phyloP scores from a whole-genome alignment of 2,329 filamentous ascomycete species.

The Aplosporella prunicola region DNA sequence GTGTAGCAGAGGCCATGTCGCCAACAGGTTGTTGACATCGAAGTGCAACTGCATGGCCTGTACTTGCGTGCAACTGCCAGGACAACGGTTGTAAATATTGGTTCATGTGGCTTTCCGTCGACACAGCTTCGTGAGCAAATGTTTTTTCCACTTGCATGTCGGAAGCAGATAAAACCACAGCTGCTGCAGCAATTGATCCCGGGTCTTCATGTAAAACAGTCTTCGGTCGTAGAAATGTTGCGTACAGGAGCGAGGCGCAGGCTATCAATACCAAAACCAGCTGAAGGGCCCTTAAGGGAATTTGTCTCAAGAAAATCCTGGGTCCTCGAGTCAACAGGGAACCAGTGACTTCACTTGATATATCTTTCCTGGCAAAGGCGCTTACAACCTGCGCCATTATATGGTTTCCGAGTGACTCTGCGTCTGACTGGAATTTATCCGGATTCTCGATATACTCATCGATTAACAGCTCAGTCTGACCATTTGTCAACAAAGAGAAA shows the following conservation, averaged over 20 bases:
- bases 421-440: too few relatives aligned
- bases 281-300: too few relatives aligned
- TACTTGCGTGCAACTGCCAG: not conserved
- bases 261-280: too few relatives aligned
- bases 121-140: not conserved
- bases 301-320: too few relatives aligned
- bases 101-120: not conserved
- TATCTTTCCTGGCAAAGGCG: too few relatives aligned
- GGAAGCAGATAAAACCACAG: not conserved
- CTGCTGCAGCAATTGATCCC: not conserved
- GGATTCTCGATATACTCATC: too few relatives aligned
- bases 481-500: too few relatives aligned
- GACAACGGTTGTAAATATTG: not conserved
- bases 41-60: not conserved
- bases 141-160: not conserved
- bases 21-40: not conserved
- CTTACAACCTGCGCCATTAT: too few relatives aligned
- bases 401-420: too few relatives aligned
- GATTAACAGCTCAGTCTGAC: too few relatives aligned
- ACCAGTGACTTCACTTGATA: too few relatives aligned
- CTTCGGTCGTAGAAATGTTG: not conserved
- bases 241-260: not conserved
- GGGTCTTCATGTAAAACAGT: not conserved
- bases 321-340: too few relatives aligned
- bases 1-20: not conserved